Conservation (phyloP, 345 rosid genomes). For the Mangifera indica region DNA sequence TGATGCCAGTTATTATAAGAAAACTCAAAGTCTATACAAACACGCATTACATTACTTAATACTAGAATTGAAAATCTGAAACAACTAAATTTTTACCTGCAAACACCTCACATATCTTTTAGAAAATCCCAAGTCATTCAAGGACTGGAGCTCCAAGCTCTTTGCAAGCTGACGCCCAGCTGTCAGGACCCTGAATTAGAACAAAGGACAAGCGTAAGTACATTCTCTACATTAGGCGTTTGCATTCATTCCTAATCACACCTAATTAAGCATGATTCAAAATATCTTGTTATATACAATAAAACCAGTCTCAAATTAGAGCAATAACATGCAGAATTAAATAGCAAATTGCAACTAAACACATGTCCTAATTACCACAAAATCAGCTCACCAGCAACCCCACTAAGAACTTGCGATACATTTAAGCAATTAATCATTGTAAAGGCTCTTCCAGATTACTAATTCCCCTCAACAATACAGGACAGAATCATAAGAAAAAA, state of each 20-base stretch:
- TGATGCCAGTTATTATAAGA: constrained; percentile 6
- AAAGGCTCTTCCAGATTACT: background rate
- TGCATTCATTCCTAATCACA: background rate
- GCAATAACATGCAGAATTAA: background rate
- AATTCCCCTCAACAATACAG: background rate
- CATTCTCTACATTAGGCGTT: background rate
- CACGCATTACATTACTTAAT: background rate
- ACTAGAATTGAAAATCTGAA: constrained; percentile 7
- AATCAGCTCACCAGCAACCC: background rate
- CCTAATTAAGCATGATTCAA: background rate
- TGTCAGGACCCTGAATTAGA: constrained; percentile 67
- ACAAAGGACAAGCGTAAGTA: constrained; percentile 4
- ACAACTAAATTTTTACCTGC: constrained; percentile 56
- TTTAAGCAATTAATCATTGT: background rate
- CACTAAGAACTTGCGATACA: background rate
- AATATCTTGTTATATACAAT: background rate
- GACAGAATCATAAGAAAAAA: background rate
- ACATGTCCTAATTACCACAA: background rate
- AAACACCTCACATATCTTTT: constrained; percentile 92
- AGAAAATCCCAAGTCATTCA: constrained; percentile 92
- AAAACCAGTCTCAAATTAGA: background rate
- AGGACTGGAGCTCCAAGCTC: constrained; percentile 82
- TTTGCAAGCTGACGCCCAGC: constrained; percentile 92
- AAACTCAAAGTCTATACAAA: background rate
- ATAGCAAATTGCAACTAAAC: background rate